Percentiles rank a stretch among this genome's conserved stretches.
phyloP scores from a whole-genome alignment of 352 stramenopile genomes.

The Pythium angustatum region DNA sequence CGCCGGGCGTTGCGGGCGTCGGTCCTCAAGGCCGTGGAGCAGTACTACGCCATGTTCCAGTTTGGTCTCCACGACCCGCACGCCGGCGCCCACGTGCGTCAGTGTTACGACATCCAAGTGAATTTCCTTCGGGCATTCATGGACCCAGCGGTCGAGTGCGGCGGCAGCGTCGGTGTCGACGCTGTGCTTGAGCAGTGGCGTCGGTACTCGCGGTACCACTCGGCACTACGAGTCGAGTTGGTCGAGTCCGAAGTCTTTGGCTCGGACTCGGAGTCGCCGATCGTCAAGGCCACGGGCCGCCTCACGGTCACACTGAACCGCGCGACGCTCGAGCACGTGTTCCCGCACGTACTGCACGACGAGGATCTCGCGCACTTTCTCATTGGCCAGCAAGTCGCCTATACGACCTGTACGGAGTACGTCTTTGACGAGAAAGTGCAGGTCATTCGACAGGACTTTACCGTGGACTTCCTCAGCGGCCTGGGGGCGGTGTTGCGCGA shows the following conservation, averaged over 20 bases:
- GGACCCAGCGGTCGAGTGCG: conserved; percentile 43
- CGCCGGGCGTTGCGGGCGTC: conserved; percentile 34
- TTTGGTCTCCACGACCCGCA: conserved; percentile 51
- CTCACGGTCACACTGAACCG: conserved; percentile 54
- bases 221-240: conserved; percentile 38
- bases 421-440: conserved; percentile 53
- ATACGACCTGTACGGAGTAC: conserved; percentile 57
- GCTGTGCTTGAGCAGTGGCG: conserved; percentile 61
- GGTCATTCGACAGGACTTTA: conserved; percentile 52
- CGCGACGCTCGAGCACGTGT: conserved; percentile 61
- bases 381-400: conserved; percentile 50
- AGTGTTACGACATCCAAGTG: conserved; percentile 58
- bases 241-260: conserved; percentile 44
- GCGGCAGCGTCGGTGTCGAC: conserved; percentile 37
- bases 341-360: conserved; percentile 58
- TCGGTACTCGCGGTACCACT: conserved; percentile 61
- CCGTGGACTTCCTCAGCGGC: conserved; percentile 58
- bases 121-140: conserved; percentile 55
- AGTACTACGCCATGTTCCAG: conserved; percentile 71
- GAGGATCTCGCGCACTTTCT: conserved; percentile 59
- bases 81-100: conserved; percentile 34
- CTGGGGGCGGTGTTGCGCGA: conserved; percentile 37
- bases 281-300: conserved; percentile 47
- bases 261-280: conserved; percentile 39
- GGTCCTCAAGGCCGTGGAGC: conserved; percentile 51